Conservation (phyloP, 441 rosid genomes). For the Gossypium schwendimanii region DNA sequence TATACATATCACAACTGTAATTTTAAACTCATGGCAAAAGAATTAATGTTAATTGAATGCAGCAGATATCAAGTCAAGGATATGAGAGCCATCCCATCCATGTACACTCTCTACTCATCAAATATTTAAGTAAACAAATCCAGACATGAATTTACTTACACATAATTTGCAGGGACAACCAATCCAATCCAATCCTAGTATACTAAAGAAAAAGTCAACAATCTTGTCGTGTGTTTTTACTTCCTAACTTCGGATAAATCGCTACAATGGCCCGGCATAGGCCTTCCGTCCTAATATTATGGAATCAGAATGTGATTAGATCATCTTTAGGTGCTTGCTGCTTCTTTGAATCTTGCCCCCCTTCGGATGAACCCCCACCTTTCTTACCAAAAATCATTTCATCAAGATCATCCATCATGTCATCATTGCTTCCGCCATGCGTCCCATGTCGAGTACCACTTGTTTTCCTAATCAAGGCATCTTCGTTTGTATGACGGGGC, state of each 20-base stretch:
- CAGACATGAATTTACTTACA: slow-evolving; percentile 21
- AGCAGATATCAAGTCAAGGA: too few relatives aligned
- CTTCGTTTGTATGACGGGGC: slow-evolving; percentile 39
- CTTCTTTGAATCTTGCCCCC: slow-evolving; percentile 45
- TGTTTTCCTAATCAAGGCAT: slow-evolving; percentile 56
- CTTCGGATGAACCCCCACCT: slow-evolving; percentile 45
- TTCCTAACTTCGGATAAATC: slow-evolving; percentile 14
- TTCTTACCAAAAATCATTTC: slow-evolving; percentile 93
- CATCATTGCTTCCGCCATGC: slow-evolving; percentile 59
- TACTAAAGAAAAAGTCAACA: background rate
- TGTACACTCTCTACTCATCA: background rate
- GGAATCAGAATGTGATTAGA: slow-evolving; percentile 44
- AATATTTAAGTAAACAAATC: background rate
- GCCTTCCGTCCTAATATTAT: slow-evolving; percentile 14
- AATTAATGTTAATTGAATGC: too few relatives aligned
- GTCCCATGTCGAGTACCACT: slow-evolving; percentile 44
- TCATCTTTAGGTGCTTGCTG: slow-evolving; percentile 57
- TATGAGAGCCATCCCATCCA: background rate
- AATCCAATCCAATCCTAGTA: background rate
- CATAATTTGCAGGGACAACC: slow-evolving; percentile 1
- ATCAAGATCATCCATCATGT: slow-evolving; percentile 90
- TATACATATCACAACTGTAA: too few relatives aligned
- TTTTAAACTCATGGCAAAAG: too few relatives aligned
- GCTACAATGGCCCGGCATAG: slow-evolving; percentile 14
- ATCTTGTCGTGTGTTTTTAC: slow-evolving; percentile 1